Conservation (phyloP, 495 filamentous ascomycete genomes). For the Aspergillus avenaceus region DNA sequence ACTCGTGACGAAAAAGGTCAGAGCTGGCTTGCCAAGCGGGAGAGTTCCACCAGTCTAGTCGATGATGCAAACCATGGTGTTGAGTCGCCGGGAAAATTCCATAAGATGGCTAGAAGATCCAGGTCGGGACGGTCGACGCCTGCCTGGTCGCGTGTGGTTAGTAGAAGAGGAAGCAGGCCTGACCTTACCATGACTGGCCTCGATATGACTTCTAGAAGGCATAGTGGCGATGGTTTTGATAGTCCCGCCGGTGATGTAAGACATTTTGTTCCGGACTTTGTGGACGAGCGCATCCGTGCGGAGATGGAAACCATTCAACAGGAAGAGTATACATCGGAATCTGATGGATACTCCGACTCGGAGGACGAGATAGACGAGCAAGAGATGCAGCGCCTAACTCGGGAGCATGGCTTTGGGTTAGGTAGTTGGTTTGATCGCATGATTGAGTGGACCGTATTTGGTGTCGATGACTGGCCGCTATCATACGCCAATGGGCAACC, state of each 20-base stretch:
- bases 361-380: constrained; percentile 43
- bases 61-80: constrained; percentile 39
- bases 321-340: constrained; percentile 7
- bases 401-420: constrained; percentile 62
- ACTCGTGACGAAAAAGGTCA: constrained; percentile 76
- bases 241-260: constrained; percentile 12
- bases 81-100: constrained; percentile 1
- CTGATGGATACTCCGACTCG: constrained; percentile 19
- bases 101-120: constrained; percentile 15
- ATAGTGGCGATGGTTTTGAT: neutral
- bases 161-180: constrained; percentile 31
- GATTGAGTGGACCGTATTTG: constrained; percentile 74
- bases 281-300: constrained; percentile 41
- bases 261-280: constrained; percentile 36
- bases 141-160: constrained; percentile 25
- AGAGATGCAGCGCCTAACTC: constrained; percentile 40
- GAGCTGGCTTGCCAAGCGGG: constrained; percentile 69
- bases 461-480: constrained; percentile 56
- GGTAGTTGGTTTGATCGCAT: constrained; percentile 71
- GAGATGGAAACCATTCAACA: constrained; percentile 37
- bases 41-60: constrained; percentile 65
- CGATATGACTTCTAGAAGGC: constrained; percentile 6
- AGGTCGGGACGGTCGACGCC: constrained; percentile 40
- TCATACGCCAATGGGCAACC: constrained; percentile 4
- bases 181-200: constrained; percentile 36